Conservation (phyloP, 2,329 filamentous ascomycete genomes). For the Pleurostoma richardsiae region DNA sequence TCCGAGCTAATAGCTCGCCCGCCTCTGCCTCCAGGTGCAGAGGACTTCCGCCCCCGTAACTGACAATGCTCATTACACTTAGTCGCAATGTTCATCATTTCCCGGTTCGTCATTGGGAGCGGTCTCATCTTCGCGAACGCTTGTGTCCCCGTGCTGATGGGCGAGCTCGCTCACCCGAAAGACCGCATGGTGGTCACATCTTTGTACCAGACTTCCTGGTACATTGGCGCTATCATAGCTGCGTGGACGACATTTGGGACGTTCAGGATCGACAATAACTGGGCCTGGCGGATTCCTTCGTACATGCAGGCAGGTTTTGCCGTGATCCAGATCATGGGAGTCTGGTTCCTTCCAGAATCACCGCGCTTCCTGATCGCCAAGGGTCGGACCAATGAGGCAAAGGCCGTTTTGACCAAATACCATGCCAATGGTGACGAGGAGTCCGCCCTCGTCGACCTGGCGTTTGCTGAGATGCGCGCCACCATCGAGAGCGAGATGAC, state of each 20-base stretch:
- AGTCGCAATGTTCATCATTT: conserved; percentile 23
- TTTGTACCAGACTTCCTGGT: conserved; percentile 22
- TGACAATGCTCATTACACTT: neutral
- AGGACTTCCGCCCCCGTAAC: too few relatives aligned
- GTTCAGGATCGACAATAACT: conserved; percentile 24
- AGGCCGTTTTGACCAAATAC: conserved; percentile 49
- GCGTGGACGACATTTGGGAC: conserved; percentile 28
- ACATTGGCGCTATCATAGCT: conserved; percentile 26
- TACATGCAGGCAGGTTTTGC: conserved; percentile 20
- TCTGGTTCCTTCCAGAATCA: conserved; percentile 38
- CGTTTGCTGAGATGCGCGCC: conserved; percentile 51
- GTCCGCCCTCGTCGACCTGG: conserved; percentile 47
- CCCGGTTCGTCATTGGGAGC: conserved; percentile 24
- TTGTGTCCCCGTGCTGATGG: conserved; percentile 25
- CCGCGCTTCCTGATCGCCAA: conserved; percentile 44
- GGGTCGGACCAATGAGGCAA: conserved; percentile 49
- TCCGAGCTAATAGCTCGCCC: conserved; percentile 3
- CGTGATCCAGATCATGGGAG: conserved; percentile 16
- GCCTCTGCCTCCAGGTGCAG: too few relatives aligned
- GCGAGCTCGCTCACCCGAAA: conserved; percentile 27
- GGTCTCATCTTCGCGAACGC: conserved; percentile 27
- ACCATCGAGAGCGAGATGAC: conserved; percentile 43
- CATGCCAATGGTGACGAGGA: conserved; percentile 50
- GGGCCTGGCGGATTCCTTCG: conserved; percentile 27
- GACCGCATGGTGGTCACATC: conserved; percentile 23